Evolutionary conservation across 345 rosid genomes (phyloP), one percentile per base, ranked within the genome.

Genomic region (Citrus cavaleriei): DNA sequence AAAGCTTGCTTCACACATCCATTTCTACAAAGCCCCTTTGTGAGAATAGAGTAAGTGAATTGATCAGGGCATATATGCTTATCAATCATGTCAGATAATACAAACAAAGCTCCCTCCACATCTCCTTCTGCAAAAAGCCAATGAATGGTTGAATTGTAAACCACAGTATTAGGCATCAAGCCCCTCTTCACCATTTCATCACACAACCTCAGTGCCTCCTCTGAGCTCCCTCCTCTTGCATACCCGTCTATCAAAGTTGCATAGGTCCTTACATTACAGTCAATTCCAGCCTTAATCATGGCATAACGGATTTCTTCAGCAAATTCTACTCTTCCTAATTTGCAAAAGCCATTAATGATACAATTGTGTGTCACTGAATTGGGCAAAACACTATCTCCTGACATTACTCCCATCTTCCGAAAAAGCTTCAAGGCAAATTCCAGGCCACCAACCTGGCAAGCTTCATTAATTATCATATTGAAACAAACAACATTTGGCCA

Each of bases 401-500:
- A 88, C 90, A 91, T 86, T 6, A 77, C 61, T 86, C 86, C 80
- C 87, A 91, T 86, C 82, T 87, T 91, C 78, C 71, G 64, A 25
- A 83, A 54, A 24, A 90, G 84, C 80, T 72, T 73, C 81, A 84
- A 72, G 57, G 91, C 88, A 13, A 87, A 79, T 32, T 63, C 79
- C 87, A 90, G 79, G 63, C 83, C 87, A 8, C 85, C 87, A 1
- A 59, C 74, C 83, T 80, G 84, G 74, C 87, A 87, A 82, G 91
- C 89, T 80, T 87, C 92, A 88, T 89, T 89, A 24, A 93, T 86
- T 18, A 91, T 90, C 92, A 91, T 84, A 72, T 90, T 93, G 80
- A 89, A 88, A 75, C 90, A 87, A 81, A 91, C 90, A 86, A 86
- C 87, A 79, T 93, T 91, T 72, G 95, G 95, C 88, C 89, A 82